These are phyloP conservation scores for Fusarium albosuccineum DNA, from an alignment of 2,329 filamentous ascomycete genomes.

Conservation along the genomic window DNA sequence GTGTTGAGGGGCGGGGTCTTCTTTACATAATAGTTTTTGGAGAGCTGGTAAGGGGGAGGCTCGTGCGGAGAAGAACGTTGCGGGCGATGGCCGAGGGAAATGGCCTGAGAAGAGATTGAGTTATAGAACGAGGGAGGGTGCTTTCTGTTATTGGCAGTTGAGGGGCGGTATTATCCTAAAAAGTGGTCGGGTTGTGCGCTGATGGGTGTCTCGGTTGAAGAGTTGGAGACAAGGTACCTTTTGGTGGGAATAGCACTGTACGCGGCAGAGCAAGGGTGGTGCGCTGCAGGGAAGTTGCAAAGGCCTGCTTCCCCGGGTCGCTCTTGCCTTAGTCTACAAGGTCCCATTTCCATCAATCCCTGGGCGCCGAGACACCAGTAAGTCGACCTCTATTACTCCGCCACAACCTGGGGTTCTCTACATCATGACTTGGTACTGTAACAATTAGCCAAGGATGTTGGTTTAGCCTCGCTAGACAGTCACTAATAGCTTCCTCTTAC, in stretches of 20 bases:
- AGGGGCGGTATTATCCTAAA: not conserved
- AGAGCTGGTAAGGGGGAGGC: conserved; percentile 9
- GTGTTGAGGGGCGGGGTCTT: not conserved
- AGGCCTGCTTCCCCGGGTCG: not conserved
- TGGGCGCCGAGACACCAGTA: not conserved
- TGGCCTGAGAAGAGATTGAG: not conserved
- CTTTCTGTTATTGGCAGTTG: not conserved
- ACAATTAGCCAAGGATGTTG: not conserved
- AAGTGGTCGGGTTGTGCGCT: not conserved
- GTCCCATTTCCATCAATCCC: not conserved
- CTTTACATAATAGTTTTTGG: conserved; percentile 31
- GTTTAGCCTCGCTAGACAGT: too few species aligned
- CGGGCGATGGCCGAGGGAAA: conserved; percentile 3
- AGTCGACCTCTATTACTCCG: not conserved
- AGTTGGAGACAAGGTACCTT: not conserved
- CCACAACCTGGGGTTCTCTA: not conserved
- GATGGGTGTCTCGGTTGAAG: not conserved
- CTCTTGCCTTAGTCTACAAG: too few species aligned
- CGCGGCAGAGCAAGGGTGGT: not conserved
- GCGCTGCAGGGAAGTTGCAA: not conserved
- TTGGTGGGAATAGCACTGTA: conserved; percentile 6
- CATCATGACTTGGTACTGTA: not conserved
- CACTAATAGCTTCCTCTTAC: not conserved
- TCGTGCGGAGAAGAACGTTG: conserved; percentile 33
- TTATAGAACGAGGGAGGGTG: not conserved